phyloP scores from a whole-genome alignment of 1,284 basidiomycete species.

The Coniferiporia weirii region DNA sequence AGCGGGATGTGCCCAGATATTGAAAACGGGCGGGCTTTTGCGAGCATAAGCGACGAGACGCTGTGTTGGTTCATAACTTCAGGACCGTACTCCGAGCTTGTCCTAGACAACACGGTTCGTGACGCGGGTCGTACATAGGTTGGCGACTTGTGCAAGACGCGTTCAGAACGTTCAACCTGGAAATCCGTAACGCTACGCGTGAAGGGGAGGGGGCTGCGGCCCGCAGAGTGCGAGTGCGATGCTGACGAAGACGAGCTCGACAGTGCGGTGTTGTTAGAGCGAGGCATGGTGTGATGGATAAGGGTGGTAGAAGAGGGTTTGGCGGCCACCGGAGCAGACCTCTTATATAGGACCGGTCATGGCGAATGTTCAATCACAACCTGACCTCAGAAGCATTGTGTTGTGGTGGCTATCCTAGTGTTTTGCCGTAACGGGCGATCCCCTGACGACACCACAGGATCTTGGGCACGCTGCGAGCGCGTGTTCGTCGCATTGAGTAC shows the following conservation, averaged over 20 bases:
- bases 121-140: slow-evolving; percentile 5
- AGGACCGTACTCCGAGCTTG: slow-evolving; percentile 35
- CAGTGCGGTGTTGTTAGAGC: slow-evolving; percentile 9
- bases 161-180: slow-evolving; percentile 37
- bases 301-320: slow-evolving; percentile 2
- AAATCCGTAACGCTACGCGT: slow-evolving; percentile 32
- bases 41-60: slow-evolving; percentile 50
- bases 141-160: neutral
- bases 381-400: neutral
- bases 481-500: slow-evolving; percentile 5
- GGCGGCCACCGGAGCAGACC: neutral
- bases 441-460: slow-evolving; percentile 16
- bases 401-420: slow-evolving; percentile 2
- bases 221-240: slow-evolving; percentile 7
- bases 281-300: slow-evolving; percentile 10
- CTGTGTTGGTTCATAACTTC: slow-evolving; percentile 52
- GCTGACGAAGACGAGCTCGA: slow-evolving; percentile 16
- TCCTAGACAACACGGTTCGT: neutral
- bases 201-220: slow-evolving; percentile 24
- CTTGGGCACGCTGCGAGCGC: slow-evolving; percentile 9
- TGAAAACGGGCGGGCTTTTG: slow-evolving; percentile 59
- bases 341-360: slow-evolving; percentile 3
- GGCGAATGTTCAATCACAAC: slow-evolving; percentile 4
- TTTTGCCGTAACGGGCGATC: slow-evolving; percentile 9
- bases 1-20: slow-evolving; percentile 66